phyloP scores from a whole-genome alignment of 495 filamentous ascomycete species.

The Lasiosphaeria ovina region DNA sequence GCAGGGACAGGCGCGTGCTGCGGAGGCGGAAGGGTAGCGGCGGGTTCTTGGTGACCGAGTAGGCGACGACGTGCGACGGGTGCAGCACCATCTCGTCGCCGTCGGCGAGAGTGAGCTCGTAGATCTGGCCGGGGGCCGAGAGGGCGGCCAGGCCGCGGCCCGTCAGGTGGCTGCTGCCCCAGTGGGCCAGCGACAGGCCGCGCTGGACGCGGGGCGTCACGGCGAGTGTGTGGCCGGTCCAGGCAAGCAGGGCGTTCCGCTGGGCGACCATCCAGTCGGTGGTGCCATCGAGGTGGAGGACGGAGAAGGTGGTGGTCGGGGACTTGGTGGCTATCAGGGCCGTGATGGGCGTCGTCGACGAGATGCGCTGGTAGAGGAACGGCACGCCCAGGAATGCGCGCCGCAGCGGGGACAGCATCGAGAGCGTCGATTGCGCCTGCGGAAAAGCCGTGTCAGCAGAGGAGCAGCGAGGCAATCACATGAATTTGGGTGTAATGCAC shows the following conservation, averaged over 20 bases:
- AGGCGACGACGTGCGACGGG: constrained; percentile 84
- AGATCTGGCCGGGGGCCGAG: constrained; percentile 79
- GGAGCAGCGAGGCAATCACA: not conserved
- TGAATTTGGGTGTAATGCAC: constrained; percentile 38
- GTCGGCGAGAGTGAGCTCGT: constrained; percentile 71
- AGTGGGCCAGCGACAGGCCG: constrained; percentile 76
- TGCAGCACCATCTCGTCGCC: constrained; percentile 88
- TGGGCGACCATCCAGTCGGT: constrained; percentile 93
- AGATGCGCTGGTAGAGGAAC: constrained; percentile 89
- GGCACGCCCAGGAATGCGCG: constrained; percentile 78
- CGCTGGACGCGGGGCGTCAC: constrained; percentile 72
- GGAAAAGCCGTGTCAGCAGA: constrained; percentile 15
- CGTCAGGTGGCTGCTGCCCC: constrained; percentile 85
- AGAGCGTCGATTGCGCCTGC: constrained; percentile 79
- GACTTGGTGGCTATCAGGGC: constrained; percentile 85
- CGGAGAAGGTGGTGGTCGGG: constrained; percentile 75
- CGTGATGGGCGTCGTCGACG: constrained; percentile 80
- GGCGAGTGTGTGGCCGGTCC: constrained; percentile 86
- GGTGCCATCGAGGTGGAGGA: constrained; percentile 89
- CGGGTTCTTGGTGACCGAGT: constrained; percentile 68
- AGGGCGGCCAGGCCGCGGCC: constrained; percentile 85
- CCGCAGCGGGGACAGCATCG: constrained; percentile 76
- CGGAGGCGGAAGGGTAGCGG: constrained; percentile 84
- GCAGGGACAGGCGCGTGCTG: constrained; percentile 70
- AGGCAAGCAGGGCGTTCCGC: constrained; percentile 80